Conservation (phyloP, 805 yeast species). For the Zygosaccharomyces gambellarensis region DNA sequence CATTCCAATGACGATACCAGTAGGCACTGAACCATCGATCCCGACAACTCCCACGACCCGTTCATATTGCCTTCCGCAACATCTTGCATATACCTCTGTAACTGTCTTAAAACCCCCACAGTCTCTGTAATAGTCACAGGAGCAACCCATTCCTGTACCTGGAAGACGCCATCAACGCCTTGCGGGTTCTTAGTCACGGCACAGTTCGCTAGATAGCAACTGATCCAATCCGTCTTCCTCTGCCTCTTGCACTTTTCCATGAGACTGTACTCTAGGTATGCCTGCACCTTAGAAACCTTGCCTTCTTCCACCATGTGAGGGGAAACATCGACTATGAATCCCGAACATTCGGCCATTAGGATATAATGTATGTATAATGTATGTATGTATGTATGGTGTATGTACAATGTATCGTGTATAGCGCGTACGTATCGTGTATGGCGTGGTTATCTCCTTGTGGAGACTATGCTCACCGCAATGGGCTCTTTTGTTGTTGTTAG, state of each 20-base stretch:
- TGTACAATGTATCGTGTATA: background rate
- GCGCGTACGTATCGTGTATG: too few species aligned
- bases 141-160: slow-evolving; percentile 19
- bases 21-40: slow-evolving; percentile 22
- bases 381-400: background rate
- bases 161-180: slow-evolving; percentile 20
- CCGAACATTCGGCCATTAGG: slow-evolving; percentile 20
- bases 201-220: slow-evolving; percentile 22
- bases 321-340: slow-evolving; percentile 28
- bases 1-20: slow-evolving; percentile 24
- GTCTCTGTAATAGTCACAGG: slow-evolving; percentile 20
- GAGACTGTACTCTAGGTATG: slow-evolving; percentile 28
- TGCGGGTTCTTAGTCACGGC: slow-evolving; percentile 16
- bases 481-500: too few species aligned
- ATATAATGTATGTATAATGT: background rate
- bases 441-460: too few species aligned
- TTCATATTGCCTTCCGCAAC: background rate
- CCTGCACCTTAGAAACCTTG: slow-evolving; percentile 13
- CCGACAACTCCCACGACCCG: background rate
- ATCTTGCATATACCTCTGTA: slow-evolving; percentile 10
- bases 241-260: slow-evolving; percentile 25
- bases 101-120: slow-evolving; percentile 7
- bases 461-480: too few species aligned
- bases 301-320: slow-evolving; percentile 16
- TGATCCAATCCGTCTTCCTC: slow-evolving; percentile 32